A percentile compares a stretch with the other conserved stretches of the same genome.
phyloP scores from a whole-genome alignment of 1,284 basidiomycete genomes.

The Earliella scabrosa region DNA sequence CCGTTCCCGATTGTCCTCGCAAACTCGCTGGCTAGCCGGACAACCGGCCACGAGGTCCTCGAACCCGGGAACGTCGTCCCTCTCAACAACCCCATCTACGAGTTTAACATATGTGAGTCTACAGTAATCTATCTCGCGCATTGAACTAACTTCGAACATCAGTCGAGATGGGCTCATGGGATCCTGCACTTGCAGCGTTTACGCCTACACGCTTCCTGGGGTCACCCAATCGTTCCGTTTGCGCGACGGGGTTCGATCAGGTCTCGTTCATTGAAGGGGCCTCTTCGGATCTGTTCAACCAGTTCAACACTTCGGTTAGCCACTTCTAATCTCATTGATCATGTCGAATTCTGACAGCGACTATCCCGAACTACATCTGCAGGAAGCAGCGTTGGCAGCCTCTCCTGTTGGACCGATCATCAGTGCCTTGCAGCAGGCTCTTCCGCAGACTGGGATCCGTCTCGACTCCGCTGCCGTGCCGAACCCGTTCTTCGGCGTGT shows the following conservation, averaged over 20 bases:
- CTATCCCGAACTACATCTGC: background rate
- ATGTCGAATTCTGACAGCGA: no score
- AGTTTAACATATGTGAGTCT: constrained; percentile 48
- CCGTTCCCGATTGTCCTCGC: constrained; percentile 35
- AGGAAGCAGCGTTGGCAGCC: constrained; percentile 23
- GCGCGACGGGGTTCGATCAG: constrained; percentile 55
- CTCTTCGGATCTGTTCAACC: constrained; percentile 38
- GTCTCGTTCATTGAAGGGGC: constrained; percentile 42
- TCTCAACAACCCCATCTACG: constrained; percentile 45
- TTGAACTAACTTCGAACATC: background rate
- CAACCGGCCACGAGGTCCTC: constrained; percentile 10
- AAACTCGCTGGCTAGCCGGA: constrained; percentile 24
- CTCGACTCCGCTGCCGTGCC: constrained; percentile 34
- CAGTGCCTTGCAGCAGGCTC: background rate
- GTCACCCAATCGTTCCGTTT: constrained; percentile 45
- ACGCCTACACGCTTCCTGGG: constrained; percentile 47
- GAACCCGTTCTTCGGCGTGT: constrained; percentile 49
- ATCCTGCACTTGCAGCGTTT: constrained; percentile 49
- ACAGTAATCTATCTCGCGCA: background rate
- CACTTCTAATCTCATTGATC: background rate
- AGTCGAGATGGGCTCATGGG: constrained; percentile 51
- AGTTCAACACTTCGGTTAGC: constrained; percentile 15
- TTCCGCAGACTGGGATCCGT: constrained; percentile 15
- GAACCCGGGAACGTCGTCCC: constrained; percentile 29
- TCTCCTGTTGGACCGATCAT: constrained; percentile 23